These are phyloP conservation scores for Lobulomyces angularis DNA, from an alignment of 192 early-diverging fungal genomes.

Conservation along the genomic window DNA sequence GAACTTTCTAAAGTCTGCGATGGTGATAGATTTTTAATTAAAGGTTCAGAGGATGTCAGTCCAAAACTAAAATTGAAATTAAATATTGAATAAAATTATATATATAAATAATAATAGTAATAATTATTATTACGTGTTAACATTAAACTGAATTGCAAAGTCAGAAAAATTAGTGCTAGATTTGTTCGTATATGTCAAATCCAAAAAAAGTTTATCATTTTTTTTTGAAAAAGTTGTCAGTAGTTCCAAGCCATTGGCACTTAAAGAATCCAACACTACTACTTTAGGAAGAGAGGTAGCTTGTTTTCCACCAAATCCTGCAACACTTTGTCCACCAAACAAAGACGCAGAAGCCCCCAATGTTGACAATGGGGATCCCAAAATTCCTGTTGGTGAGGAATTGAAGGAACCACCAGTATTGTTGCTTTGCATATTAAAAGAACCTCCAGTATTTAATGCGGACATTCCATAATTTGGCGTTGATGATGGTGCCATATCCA, in stretches of 20 bases:
- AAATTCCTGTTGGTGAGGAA: neutral
- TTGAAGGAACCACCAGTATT: slow-evolving; percentile 4
- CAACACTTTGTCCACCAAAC: neutral
- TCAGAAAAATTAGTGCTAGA: slow-evolving; percentile 19
- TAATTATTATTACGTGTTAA: slow-evolving; percentile 23
- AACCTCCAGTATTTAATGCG: no score
- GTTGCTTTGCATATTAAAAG: no score
- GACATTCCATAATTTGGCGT: no score
- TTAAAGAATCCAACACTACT: no score
- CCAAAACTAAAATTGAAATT: slow-evolving; percentile 23
- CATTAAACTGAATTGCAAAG: slow-evolving; percentile 50
- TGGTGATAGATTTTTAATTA: slow-evolving; percentile 16
- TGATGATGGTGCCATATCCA: slow-evolving; percentile 21
- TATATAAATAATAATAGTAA: neutral
- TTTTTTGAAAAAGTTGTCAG: no score
- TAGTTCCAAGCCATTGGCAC: no score
- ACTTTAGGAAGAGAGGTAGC: slow-evolving; percentile 6
- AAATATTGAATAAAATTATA: slow-evolving; percentile 7
- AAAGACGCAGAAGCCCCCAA: slow-evolving; percentile 4
- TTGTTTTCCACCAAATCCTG: neutral
- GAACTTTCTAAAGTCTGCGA: slow-evolving; percentile 7
- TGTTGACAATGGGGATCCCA: neutral
- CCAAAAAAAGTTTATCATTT: slow-evolving; percentile 21
- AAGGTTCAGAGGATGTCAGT: slow-evolving; percentile 21
- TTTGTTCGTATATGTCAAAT: slow-evolving; percentile 31